Conservation (phyloP, 1,139 yeast species). For the Geotrichum candidum region DNA sequence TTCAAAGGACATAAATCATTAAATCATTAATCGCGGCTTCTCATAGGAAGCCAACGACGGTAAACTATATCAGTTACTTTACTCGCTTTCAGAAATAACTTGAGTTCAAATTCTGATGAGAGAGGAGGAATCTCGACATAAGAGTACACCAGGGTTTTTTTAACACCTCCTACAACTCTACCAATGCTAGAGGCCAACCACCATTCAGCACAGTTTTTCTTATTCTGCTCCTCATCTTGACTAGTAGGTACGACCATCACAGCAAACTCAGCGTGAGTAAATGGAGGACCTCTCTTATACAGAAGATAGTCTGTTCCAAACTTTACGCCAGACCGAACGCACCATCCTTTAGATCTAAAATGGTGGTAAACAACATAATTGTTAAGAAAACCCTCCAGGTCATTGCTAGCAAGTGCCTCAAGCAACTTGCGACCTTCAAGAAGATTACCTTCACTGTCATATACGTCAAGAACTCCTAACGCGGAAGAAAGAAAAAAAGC, state of each 20-base stretch:
- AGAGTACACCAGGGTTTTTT: constrained; percentile 64
- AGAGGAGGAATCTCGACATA: constrained; percentile 52
- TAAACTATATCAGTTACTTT: constrained; percentile 51
- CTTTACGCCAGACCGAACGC: constrained; percentile 85
- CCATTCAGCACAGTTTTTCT: constrained; percentile 42
- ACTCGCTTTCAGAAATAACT: constrained; percentile 36
- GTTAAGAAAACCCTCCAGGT: constrained; percentile 25
- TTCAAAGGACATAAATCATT: neutral
- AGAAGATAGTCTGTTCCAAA: constrained; percentile 80
- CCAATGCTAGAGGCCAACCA: constrained; percentile 59
- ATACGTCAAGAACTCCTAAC: constrained; percentile 38
- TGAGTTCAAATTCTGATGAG: constrained; percentile 29
- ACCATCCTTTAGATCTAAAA: constrained; percentile 88
- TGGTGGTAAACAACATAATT: constrained; percentile 78
- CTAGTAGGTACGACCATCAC: constrained; percentile 43
- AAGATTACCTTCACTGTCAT: constrained; percentile 2
- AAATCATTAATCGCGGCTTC: constrained; percentile 57
- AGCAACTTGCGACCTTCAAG: constrained; percentile 21
- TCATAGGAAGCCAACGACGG: constrained; percentile 77
- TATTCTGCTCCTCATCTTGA: constrained; percentile 30
- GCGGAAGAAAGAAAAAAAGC: constrained; percentile 59
- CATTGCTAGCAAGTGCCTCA: constrained; percentile 3
- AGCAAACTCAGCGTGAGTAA: constrained; percentile 87
- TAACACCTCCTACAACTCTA: constrained; percentile 82
- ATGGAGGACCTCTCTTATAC: constrained; percentile 90